These are phyloP conservation scores for Dictyostelium firmibasis DNA, from an alignment of 78 protist genomes.

Conservation along the genomic window DNA sequence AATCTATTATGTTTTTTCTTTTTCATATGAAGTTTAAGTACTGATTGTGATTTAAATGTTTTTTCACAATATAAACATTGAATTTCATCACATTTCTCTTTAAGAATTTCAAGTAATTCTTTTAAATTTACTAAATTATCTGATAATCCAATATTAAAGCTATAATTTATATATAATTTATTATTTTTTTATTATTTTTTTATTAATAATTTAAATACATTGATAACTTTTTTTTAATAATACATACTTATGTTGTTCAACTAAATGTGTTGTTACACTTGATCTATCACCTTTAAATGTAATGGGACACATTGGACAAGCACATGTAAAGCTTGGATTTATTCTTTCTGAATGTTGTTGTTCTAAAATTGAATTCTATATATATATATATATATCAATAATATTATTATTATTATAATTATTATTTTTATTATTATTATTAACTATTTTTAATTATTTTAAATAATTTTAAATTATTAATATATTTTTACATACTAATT, in stretches of 20 bases:
- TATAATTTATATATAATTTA: too few species aligned
- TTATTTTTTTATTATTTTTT: too few species aligned
- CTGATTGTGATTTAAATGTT: constrained; percentile 37
- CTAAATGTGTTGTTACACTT: constrained; percentile 25
- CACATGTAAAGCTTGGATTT: constrained; percentile 21
- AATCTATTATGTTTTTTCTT: constrained; percentile 79
- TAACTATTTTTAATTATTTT: too few species aligned
- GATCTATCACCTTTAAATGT: constrained; percentile 55
- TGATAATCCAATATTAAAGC: constrained; percentile 71
- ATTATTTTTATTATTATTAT: too few species aligned
- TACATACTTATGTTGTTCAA: constrained; percentile 52
- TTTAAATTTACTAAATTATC: constrained; percentile 76
- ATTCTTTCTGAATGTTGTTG: constrained; percentile 62
- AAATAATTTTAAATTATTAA: too few species aligned
- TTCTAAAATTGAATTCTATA: constrained; percentile 29
- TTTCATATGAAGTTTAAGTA: constrained; percentile 75
- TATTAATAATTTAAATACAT: too few species aligned
- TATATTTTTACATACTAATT: constrained; percentile 4
- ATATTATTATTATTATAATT: too few species aligned
- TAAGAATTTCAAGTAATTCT: constrained; percentile 38
- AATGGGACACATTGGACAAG: constrained; percentile 66
- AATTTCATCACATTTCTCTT: neutral
- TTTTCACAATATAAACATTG: constrained; percentile 82
- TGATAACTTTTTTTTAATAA: neutral
- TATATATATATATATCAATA: too few species aligned